Evolutionary conservation across 1,139 yeast genomes (phyloP), one percentile per base, ranked within the genome.

Genomic region (Candida buenavistaensis): DNA sequence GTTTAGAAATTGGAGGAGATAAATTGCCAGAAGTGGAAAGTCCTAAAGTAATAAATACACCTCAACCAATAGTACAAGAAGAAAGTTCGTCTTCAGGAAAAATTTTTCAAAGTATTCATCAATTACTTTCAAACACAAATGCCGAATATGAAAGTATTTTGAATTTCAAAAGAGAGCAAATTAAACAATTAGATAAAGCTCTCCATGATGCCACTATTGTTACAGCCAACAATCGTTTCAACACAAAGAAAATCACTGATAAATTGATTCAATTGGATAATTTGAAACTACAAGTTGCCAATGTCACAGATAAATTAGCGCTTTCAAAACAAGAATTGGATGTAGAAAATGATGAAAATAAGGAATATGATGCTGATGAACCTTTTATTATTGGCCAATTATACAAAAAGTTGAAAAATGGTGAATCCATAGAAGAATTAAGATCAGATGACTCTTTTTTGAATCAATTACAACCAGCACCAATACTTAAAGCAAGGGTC

Each of bases 351-450:
- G 49, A 48, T 23, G 54, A 52, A 11, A 35, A 39, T 11, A 41
- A 47, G 14, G 45, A 46, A 30, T 82, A 80, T 52, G 92, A 86
- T 56, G 90, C 95, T 1, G 96, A 87, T 57, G 89, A 83, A 50
- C 95, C 96, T 14, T 90, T 86, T 58, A 69, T 85, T 32, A 76
- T 85, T 16, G 68, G 72, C 46, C 66, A 73, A 5, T 65, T 83
- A 6, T 80, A 75, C 49, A 72, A 78, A 21, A 71, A 68, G 45
- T 53, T 82, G 49, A 44, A 52, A 50, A 39, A 67, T 44, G 44
- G 63, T 51, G 66, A 57, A 43, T 37, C 51, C 35, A 40, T 57
- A 33, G 64, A 60, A 6, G 57, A 56, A 21, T 47, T 62, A 40
- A 48, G 47, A 35, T 33, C 49, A 23, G 53, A 60, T 31, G 54